Percentiles rank a stretch among this genome's conserved stretches.
These are phyloP conservation scores for Hypoxylon sp. DNA, from an alignment of 2,329 filamentous ascomycete genomes.

Conservation along the genomic window DNA sequence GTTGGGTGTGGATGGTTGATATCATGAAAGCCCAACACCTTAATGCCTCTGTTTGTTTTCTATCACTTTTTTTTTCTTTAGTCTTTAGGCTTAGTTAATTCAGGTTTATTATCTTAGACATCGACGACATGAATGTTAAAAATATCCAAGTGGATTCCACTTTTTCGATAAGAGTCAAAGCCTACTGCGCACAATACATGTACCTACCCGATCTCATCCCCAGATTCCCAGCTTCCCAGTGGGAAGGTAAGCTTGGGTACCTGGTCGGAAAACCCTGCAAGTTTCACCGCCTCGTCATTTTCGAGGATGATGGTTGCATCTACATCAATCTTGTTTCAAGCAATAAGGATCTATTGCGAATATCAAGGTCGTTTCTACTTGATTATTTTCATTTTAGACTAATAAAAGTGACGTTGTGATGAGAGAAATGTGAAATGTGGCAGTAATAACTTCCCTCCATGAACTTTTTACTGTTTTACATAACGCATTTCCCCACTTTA, in stretches of 20 bases:
- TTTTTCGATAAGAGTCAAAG: slow-evolving; percentile 28
- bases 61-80: neutral
- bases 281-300: slow-evolving; percentile 28
- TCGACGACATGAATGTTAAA: slow-evolving; percentile 6
- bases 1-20: slow-evolving; percentile 6
- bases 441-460: neutral
- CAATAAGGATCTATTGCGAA: neutral
- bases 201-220: slow-evolving; percentile 28
- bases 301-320: neutral
- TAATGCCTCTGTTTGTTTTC: neutral
- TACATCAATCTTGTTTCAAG: neutral
- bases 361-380: neutral
- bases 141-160: slow-evolving; percentile 15
- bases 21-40: neutral
- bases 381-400: neutral
- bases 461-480: slow-evolving; percentile 1
- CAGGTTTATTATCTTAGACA: neutral
- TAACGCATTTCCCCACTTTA: neutral
- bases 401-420: neutral
- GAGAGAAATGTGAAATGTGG: slow-evolving; percentile 9
- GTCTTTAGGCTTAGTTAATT: neutral
- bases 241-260: slow-evolving; percentile 23
- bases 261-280: slow-evolving; percentile 8
- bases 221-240: slow-evolving; percentile 27
- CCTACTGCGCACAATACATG: neutral